Evolutionary conservation across 2,329 filamentous ascomycete species (phyloP), one percentile per base, ranked within the genome.

Genomic region (Pseudogymnoascus sp.): DNA sequence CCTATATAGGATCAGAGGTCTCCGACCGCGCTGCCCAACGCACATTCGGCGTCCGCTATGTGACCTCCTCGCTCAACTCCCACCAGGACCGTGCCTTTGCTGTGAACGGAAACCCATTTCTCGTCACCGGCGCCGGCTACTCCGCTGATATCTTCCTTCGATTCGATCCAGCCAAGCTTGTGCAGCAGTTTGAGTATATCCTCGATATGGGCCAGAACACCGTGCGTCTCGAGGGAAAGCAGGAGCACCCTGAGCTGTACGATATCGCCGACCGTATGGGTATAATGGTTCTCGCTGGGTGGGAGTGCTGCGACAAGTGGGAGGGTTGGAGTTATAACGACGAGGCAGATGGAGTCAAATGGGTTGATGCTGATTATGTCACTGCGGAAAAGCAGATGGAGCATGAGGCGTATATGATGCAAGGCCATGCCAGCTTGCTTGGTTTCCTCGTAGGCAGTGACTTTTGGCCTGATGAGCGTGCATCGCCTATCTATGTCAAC

Each of bases 291-390:
- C 75, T 88, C 38, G 75, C 84, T 0, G 85, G 85, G 0, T 88
- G 84, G 84, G 84, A 87, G 65, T 88, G 85, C 71, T 88, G 85
- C 70, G 82, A 87, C 67, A 88, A 88, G 70, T 88, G 85, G 85
- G 85, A 88, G 69, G 82, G 80, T 0, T 88, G 84, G 84, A 71
- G 69, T 59, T 86, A 87, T 70, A 87, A 87, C 67, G 71, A 81
- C 11, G 81, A 88, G n/a, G 75, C 73, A 0, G 64, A 69, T 8
- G 79, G 76, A 0, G 68, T 73, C 3, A 73, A 73, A 62, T 88
- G 84, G 83, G 73, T 71, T 0, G 77, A 81, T 0, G 67, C 71
- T 1, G 85, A 88, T 71, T 88, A 88, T 69, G 66, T 63, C 1
- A 82, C 79, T 23, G 85, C 83, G 5, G 79, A 79, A 28, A 73